Base-by-base conservation (phyloP, 495 filamentous ascomycete genomes). In the Pseudotulostoma volvatum region DNA sequence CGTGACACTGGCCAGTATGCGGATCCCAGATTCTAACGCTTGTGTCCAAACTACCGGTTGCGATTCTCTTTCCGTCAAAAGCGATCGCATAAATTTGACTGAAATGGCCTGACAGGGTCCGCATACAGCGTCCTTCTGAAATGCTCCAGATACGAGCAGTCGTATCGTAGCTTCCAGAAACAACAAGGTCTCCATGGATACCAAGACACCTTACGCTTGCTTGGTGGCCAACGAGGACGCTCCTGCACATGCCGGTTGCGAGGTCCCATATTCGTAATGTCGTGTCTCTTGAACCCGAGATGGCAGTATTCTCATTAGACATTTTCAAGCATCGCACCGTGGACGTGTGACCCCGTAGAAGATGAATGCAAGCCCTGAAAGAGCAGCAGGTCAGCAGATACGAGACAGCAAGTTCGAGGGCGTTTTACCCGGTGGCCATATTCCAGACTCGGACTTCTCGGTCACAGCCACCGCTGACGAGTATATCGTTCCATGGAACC, bases 41-140 rank as follows among this genome's bases (percentile, higher is more conserved):
- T 1, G 90, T 97, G 56, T 97, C 90, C 42, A 97, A 66, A 55
- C 87, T 95, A 18, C 90, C 90, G 1, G 90, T 97, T n/a, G 88
- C 88, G 34, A 97, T 88, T 37, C 85, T 71, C 35, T 71, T 70
- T 14, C 90, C 90, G 53, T 97, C 90, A 55, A 94, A 97, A 0
- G 90, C 88, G 50, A 97, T 93, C 8, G 90, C 92, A 51, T 97
- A 97, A 39, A 97, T 97, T 49, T 97, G 90, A 54, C 90, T 96
- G 60, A 94, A 96, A 61, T 97, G 90, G 0, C 90, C 90, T n/a
- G 73, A 76, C 17, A 97, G 65, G 3, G 84, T 94, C 23, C 87
- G 73, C 20, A 95, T 60, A 53, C 88, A 96, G 44, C 82, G 74
- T 7, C 90, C 92, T 55, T 93, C 81, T 2, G 81, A 84, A 18